Evolutionary conservation across 805 yeast genomes (phyloP).

Genomic region (Wickerhamiella siamensis): DNA sequence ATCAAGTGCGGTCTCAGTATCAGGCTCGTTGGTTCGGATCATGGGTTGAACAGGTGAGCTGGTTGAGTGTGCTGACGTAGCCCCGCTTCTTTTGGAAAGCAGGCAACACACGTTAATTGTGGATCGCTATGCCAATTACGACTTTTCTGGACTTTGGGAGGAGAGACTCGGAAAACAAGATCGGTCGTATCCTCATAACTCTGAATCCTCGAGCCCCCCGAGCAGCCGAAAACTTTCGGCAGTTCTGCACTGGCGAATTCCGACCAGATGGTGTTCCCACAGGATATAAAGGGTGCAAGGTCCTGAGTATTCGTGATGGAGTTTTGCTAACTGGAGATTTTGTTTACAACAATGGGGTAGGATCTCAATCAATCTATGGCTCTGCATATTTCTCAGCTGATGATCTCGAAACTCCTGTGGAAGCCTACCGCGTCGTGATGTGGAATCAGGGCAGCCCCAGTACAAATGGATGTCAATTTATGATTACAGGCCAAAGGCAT

Average conservation of each 20-base stretch:
- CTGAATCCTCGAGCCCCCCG: background rate
- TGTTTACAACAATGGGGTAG: background rate
- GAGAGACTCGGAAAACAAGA: background rate
- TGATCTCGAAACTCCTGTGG: background rate
- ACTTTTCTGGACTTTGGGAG: background rate
- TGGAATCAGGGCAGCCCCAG: background rate
- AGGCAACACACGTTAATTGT: too few species aligned
- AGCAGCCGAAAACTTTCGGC: background rate
- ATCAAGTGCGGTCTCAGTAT: conserved; percentile 61
- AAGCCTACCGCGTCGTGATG: background rate
- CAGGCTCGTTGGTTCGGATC: conserved; percentile 56
- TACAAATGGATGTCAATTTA: background rate
- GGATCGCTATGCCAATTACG: background rate
- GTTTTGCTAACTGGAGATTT: background rate
- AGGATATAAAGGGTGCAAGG: background rate
- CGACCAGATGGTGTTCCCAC: background rate
- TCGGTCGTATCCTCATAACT: background rate
- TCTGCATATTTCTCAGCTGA: background rate
- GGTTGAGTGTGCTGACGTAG: too few species aligned
- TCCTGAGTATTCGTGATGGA: background rate
- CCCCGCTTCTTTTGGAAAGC: too few species aligned
- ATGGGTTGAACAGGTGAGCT: too few species aligned
- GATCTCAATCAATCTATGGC: background rate
- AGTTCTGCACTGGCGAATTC: background rate
- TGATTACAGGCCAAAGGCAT: background rate